Evolutionary conservation across 306 rosid species (phyloP).

Genomic region (Potentilla sterilis): DNA sequence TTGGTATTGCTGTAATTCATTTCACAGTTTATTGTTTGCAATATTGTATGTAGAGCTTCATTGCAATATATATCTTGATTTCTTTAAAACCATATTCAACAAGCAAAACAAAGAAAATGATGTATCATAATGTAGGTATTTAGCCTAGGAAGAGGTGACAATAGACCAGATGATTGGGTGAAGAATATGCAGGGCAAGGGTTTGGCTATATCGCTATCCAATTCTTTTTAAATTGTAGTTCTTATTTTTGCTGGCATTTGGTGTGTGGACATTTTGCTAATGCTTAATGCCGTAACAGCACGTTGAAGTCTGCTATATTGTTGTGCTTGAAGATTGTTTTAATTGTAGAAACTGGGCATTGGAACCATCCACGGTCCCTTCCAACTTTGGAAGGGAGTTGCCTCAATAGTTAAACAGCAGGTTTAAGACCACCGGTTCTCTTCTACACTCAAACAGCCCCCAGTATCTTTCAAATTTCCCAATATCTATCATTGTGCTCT

Average conservation of each 20-base stretch:
- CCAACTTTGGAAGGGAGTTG: neutral
- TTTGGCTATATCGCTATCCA: neutral
- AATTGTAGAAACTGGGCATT: neutral
- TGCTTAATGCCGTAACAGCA: neutral
- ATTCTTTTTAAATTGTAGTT: neutral
- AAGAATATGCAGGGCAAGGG: neutral
- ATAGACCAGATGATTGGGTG: neutral
- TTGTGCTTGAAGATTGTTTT: no score
- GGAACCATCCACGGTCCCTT: neutral
- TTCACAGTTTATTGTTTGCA: conserved; percentile 42
- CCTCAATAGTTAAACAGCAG: no score
- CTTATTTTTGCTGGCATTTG: neutral
- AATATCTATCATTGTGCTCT: no score
- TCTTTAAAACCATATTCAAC: conserved; percentile 14
- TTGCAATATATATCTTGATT: conserved; percentile 37
- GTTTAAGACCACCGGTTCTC: no score
- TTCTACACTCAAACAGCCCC: no score
- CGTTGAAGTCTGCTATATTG: neutral
- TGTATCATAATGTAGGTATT: neutral
- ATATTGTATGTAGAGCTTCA: conserved; percentile 51
- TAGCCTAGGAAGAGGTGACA: neutral
- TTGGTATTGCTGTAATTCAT: conserved; percentile 60
- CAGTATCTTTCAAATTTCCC: no score
- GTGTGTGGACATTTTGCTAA: neutral
- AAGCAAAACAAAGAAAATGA: neutral